Evolutionary conservation across 257 asterid genomes (phyloP).

Genomic region (Anisodus acutangulus): DNA sequence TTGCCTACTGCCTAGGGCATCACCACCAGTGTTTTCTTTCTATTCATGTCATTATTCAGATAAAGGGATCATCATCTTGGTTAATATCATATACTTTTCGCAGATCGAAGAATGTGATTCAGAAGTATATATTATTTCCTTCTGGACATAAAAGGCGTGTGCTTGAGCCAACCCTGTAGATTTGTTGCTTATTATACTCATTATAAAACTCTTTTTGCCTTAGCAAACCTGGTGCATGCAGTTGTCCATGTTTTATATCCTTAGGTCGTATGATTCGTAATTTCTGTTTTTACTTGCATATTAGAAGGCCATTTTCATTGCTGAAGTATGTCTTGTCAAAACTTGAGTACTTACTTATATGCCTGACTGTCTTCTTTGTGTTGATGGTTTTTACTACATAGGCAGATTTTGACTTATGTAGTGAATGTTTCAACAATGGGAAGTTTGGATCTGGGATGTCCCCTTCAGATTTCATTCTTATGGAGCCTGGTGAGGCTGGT

Average conservation of each 20-base stretch:
- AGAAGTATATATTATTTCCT: not conserved
- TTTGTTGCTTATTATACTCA: not conserved
- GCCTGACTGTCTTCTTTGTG: slow-evolving; percentile 32
- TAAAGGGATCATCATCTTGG: slow-evolving; percentile 10
- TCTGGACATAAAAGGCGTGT: slow-evolving; percentile 17
- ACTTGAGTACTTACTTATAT: not conserved
- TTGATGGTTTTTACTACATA: slow-evolving; percentile 51
- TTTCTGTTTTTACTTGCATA: not conserved
- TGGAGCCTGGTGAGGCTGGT: slow-evolving; percentile 97
- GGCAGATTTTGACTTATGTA: slow-evolving; percentile 99
- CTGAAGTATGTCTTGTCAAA: slow-evolving; percentile 22
- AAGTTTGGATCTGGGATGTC: slow-evolving; percentile 89
- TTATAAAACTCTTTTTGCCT: not conserved
- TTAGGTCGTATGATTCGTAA: not conserved
- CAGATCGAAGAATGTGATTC: not conserved
- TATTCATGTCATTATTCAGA: not conserved
- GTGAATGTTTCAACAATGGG: slow-evolving; percentile 90
- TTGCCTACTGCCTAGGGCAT: slow-evolving; percentile 16
- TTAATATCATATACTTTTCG: not conserved
- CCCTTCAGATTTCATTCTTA: slow-evolving; percentile 92
- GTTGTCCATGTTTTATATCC: not conserved
- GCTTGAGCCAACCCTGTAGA: slow-evolving; percentile 12
- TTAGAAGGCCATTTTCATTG: slow-evolving; percentile 13
- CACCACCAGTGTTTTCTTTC: not conserved
- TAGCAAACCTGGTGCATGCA: not conserved